Evolutionary conservation across 169 alveolate species (phyloP).

Genomic region (Plasmodium chabaudi): DNA sequence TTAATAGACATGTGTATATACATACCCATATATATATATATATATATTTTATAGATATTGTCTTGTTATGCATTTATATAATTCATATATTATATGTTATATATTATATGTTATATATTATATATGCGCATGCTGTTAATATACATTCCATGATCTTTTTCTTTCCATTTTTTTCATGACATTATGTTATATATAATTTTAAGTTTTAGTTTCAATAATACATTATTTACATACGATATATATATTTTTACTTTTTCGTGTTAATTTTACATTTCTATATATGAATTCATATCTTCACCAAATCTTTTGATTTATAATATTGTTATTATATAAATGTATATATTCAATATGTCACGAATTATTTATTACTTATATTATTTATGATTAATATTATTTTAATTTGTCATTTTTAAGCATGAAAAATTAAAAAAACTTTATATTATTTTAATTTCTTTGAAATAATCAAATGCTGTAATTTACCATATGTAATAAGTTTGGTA

Average conservation of each 20-base stretch:
- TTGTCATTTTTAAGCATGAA: background rate
- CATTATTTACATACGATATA: slow-evolving; percentile 11
- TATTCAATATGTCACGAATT: background rate
- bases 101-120: background rate
- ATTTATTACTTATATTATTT: background rate
- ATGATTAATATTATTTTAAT: slow-evolving; percentile 14
- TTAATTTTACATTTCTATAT: slow-evolving; percentile 12
- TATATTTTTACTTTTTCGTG: slow-evolving; percentile 6
- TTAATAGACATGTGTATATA: background rate
- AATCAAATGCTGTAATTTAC: too few relatives aligned
- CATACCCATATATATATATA: background rate
- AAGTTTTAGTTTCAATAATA: slow-evolving; percentile 72
- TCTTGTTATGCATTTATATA: background rate
- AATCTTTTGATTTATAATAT: slow-evolving; percentile 1
- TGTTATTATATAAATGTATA: background rate
- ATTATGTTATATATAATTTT: slow-evolving; percentile 27
- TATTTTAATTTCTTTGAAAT: too few relatives aligned
- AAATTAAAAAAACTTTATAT: background rate
- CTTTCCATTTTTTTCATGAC: background rate
- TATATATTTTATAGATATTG: background rate
- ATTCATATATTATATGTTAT: background rate
- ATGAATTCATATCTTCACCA: background rate
- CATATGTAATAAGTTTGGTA: too few relatives aligned
- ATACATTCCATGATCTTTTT: background rate
- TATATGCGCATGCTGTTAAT: background rate